Base-by-base conservation (phyloP, 1,284 basidiomycete genomes). In the Fomitopsis betulina region DNA sequence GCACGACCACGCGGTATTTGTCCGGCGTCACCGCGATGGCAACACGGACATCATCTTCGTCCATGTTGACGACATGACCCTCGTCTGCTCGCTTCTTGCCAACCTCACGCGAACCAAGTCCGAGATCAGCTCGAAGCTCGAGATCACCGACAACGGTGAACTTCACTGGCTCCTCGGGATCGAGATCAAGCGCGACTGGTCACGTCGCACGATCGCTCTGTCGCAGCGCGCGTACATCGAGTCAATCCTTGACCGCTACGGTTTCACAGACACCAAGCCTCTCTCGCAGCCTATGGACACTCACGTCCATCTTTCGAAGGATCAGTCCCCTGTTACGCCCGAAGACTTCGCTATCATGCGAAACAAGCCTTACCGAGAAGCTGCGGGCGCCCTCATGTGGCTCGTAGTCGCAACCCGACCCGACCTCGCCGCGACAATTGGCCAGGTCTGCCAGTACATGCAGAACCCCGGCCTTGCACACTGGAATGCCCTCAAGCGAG, bases 321-420 rank as follows among this genome's bases (percentile, higher is more conserved):
- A 66, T n/a, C 39, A n/a, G 17, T 58, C 60, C 5, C 54, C 57
- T 10, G 21, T 39, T 7, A 53, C 33, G n/a, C 13, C 33, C 3
- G 49, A 33, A 30, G 49, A 51, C 9, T 30, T 33, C 27, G 33
- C 49, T 17, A 15, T 32, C n/a, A 66, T 68, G 58, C 50, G 39
- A 12, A 42, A 33, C 25, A 37, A 62, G 5, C 63, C 61, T 8
- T 73, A 69, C 57, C 62, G 62, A 19, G 59, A 59, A 40, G 61
- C 63, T 9, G 58, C 71, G 10, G 69, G 68, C 19, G 56, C 59
- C 2, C 64, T 75, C 1, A 62, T 69, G 51, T 75, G 72, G 55
- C 60, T 69, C 17, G 61, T 67, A 5, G 49, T 64, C 7, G 65
- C 63, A 0, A 75, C 72, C 0, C 60, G 60, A 1, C 62, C 62